These are phyloP conservation scores for Tricholoma hemisulphureum DNA, from an alignment of 768 basidiomycete species.

Conservation along the genomic window DNA sequence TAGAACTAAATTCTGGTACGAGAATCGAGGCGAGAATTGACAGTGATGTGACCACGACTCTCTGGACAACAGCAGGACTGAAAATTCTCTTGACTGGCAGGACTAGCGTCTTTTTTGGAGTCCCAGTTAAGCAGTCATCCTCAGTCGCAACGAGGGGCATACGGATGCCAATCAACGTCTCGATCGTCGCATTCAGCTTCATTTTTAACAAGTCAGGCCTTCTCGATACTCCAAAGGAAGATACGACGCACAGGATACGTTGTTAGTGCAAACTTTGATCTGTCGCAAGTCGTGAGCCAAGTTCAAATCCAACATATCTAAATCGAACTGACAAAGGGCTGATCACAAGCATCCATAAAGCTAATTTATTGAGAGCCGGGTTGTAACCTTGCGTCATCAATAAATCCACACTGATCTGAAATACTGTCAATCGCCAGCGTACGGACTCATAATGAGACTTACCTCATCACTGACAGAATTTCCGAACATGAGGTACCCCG, in stretches of 20 bases:
- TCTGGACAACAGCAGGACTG: constrained; percentile 43
- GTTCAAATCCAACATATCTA: background rate
- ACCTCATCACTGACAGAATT: constrained; percentile 78
- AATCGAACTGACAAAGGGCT: constrained; percentile 58
- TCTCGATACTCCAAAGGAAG: background rate
- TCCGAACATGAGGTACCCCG: constrained; percentile 93
- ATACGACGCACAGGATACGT: constrained; percentile 65
- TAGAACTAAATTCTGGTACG: constrained; percentile 75
- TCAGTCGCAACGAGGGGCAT: constrained; percentile 34
- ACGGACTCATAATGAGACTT: constrained; percentile 14
- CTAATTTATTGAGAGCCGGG: constrained; percentile 62
- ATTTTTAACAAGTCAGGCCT: background rate
- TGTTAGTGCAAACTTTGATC: constrained; percentile 85
- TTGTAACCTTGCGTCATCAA: constrained; percentile 73
- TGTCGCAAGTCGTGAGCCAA: constrained; percentile 28
- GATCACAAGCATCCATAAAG: constrained; percentile 85
- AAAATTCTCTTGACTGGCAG: constrained; percentile 41
- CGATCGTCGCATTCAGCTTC: constrained; percentile 80
- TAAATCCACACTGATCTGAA: constrained; percentile 80
- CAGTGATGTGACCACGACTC: constrained; percentile 55
- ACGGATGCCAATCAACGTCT: constrained; percentile 72
- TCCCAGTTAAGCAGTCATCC: constrained; percentile 26
- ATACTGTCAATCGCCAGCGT: background rate
- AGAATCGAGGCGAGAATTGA: constrained; percentile 70
- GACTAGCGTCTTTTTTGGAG: constrained; percentile 25